These are phyloP conservation scores for Hypholoma fasciculare DNA, from an alignment of 768 basidiomycete species.

Conservation along the genomic window DNA sequence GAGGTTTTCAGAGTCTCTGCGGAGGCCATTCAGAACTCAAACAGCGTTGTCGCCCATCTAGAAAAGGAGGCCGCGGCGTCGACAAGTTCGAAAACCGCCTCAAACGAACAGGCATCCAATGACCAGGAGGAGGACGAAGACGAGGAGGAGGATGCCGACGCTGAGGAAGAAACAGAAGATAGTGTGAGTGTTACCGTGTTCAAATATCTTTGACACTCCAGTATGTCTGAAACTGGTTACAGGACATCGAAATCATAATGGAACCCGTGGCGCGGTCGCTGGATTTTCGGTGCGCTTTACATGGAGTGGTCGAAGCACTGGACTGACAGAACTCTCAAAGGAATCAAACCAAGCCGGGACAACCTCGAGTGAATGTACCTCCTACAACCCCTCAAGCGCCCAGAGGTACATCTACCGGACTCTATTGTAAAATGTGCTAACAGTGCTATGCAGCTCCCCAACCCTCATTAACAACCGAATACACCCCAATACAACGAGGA, in stretches of 20 bases:
- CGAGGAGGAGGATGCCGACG: constrained; percentile 29
- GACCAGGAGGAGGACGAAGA: constrained; percentile 39
- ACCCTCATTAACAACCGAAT: constrained; percentile 77
- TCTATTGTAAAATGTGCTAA: not conserved
- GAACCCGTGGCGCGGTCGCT: constrained; percentile 72
- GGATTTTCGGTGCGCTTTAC: constrained; percentile 63
- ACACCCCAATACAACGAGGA: constrained; percentile 71
- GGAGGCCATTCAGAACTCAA: constrained; percentile 43
- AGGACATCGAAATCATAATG: constrained; percentile 93
- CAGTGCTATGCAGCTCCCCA: constrained; percentile 34
- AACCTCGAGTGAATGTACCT: constrained; percentile 14
- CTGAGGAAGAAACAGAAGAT: constrained; percentile 38
- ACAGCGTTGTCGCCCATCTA: constrained; percentile 49
- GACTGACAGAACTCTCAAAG: constrained; percentile 1
- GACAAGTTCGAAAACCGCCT: not conserved
- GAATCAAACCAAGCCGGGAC: constrained; percentile 20
- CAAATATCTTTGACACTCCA: not conserved
- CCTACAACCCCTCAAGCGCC: constrained; percentile 28
- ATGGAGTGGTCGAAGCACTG: no score
- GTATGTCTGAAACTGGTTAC: not conserved
- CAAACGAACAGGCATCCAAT: constrained; percentile 3
- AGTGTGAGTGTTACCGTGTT: constrained; percentile 37
- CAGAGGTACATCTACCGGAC: constrained; percentile 23
- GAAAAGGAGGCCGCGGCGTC: constrained; percentile 40
- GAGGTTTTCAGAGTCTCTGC: constrained; percentile 31